These are phyloP conservation scores for Chrysanthemum makinoi DNA, from an alignment of 129 eudicot species.

Conservation along the genomic window DNA sequence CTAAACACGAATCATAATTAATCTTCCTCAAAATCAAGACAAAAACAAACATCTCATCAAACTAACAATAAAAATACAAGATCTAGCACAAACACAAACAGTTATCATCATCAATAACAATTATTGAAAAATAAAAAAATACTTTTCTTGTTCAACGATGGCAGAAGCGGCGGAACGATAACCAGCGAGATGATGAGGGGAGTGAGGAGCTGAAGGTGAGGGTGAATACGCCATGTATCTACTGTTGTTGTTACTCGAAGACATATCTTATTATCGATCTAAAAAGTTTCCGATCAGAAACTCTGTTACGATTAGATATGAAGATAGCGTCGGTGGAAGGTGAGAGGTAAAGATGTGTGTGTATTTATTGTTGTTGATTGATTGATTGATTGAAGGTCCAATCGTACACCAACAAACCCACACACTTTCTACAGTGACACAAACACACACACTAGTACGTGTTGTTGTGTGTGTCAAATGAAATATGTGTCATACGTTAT, in stretches of 20 bases:
- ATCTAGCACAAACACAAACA: not conserved
- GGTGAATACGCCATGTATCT: slow-evolving; percentile 65
- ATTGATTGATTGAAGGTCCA: slow-evolving; percentile 33
- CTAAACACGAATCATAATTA: too few species aligned
- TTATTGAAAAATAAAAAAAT: not conserved
- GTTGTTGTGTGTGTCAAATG: too few species aligned
- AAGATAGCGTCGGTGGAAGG: slow-evolving; percentile 37
- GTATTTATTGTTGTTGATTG: slow-evolving; percentile 33
- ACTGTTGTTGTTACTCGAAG: slow-evolving; percentile 5
- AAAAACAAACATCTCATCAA: slow-evolving; percentile 25
- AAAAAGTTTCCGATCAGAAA: not conserved
- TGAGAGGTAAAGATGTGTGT: slow-evolving; percentile 18
- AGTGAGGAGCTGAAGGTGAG: slow-evolving; percentile 54
- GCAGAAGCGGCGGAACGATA: slow-evolving; percentile 32
- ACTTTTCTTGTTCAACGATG: slow-evolving; percentile 45
- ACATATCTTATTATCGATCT: slow-evolving; percentile 15
- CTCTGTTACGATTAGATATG: not conserved
- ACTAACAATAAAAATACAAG: slow-evolving; percentile 15
- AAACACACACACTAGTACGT: not conserved
- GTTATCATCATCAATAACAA: not conserved
- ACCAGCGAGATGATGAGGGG: slow-evolving; percentile 45
- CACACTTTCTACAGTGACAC: slow-evolving; percentile 1
- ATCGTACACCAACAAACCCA: slow-evolving; percentile 41
- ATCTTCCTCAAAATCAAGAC: not conserved
- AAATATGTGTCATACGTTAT: not conserved